A percentile compares a stretch with the other conserved stretches of the same genome.
Evolutionary conservation across 148 eudicot genomes (phyloP).

Genomic region (Polygonum aviculare): DNA sequence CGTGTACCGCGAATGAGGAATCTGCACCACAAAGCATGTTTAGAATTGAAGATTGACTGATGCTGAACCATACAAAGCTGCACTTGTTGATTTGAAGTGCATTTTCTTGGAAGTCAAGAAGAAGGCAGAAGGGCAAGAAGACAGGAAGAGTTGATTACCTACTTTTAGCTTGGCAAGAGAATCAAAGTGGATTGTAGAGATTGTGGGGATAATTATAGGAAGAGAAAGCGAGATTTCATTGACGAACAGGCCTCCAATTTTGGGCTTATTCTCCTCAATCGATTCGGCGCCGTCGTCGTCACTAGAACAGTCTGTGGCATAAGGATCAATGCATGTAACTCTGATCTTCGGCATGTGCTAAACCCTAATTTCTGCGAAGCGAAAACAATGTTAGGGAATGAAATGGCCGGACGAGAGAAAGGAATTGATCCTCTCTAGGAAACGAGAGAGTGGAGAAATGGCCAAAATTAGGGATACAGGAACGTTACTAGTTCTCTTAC

Average conservation of each 20-base stretch:
- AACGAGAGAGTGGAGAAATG: neutral
- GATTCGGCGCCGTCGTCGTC: neutral
- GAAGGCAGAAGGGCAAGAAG: neutral
- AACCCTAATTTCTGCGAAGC: neutral
- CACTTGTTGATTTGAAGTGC: neutral
- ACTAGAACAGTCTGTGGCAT: neutral
- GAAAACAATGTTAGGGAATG: neutral
- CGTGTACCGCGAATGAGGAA: neutral
- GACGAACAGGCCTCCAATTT: neutral
- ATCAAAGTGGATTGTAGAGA: neutral
- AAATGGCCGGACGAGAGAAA: neutral
- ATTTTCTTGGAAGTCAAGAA: neutral
- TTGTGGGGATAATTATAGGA: neutral
- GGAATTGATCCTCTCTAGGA: neutral
- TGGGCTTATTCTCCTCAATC: neutral
- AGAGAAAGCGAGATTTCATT: neutral
- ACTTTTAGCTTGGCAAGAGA: neutral
- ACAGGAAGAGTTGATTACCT: neutral
- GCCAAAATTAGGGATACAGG: neutral
- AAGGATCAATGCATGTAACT: conserved; percentile 3
- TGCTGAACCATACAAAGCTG: neutral
- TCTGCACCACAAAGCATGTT: neutral
- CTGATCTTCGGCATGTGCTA: neutral
- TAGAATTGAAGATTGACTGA: neutral
- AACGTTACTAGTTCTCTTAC: too few species aligned